Base-by-base conservation (phyloP, 1,139 yeast genomes). In the Sugiyamaella neomexicana region DNA sequence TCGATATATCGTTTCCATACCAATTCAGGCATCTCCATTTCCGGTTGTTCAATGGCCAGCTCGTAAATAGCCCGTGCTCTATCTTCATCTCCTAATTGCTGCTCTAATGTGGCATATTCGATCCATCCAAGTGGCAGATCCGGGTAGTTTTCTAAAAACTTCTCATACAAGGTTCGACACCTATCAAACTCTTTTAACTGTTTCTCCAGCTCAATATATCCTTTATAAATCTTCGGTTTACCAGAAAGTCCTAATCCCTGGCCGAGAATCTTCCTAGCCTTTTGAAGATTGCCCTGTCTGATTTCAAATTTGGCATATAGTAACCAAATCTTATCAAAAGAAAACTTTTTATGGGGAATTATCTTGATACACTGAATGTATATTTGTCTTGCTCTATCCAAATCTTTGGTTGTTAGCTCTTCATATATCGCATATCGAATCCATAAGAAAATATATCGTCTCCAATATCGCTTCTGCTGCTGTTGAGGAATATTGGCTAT, bases 261-360 rank as follows among this genome's bases (percentile, higher is more conserved):
- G 0, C 98, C 97, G 20, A 90, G 69, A 1, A 86, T 72, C 67
- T 83, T 86, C 36, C 98, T 75, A 1, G 93, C 90, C 6, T 68
- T 68, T 0, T 69, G 36, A 8, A 88, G 56, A 39, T 74, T 64
- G 1, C 73, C 74, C 40, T 83, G 82, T 38, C 98, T 76, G 4
- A 90, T 70, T 67, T 89, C 95, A 72, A 86, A 90, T 55, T 88
- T 80, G 2, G 90, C 85, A 68, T 71, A 84, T 57, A 78, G 70
- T 3, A 82, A 76, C 97, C 97, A 91, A 1, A 86, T 65, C 59
- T 87, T 86, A 5, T 84, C 83, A 65, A 88, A 86, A 0, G 89
- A 80, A 61, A 89, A 83, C 1, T 62, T 55, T 50, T 76, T 72
- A 59, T 83, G 83, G 0, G 95, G 89, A 2, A 87, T 74, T 0